Conservation (phyloP, 2,329 filamentous ascomycete species). For the Torrubiellomyces zombiae region DNA sequence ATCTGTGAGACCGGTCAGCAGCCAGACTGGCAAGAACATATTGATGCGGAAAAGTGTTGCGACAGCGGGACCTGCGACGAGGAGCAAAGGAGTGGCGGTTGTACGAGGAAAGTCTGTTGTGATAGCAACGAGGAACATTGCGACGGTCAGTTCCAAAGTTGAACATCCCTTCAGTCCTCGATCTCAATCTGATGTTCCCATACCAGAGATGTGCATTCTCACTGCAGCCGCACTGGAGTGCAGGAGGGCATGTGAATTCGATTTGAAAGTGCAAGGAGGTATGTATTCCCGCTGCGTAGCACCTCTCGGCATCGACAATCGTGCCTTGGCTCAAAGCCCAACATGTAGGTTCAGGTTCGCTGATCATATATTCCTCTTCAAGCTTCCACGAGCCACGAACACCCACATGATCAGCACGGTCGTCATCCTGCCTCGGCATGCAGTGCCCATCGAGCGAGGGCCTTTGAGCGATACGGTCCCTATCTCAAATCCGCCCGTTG, state of each 20-base stretch:
- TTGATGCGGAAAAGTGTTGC: conserved; percentile 6
- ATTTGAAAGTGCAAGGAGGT: conserved; percentile 8
- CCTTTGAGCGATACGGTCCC: conserved; percentile 17
- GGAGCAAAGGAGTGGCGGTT: no score
- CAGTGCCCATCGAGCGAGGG: conserved; percentile 14
- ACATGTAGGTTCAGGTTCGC: conserved; percentile 7
- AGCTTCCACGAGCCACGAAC: conserved; percentile 8
- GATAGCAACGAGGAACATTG: conserved; percentile 11
- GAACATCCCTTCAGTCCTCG: background rate
- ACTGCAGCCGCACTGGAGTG: conserved; percentile 14
- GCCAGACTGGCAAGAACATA: no score
- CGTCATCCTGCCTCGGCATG: conserved; percentile 13
- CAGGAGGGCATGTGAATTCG: conserved; percentile 12
- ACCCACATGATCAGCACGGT: conserved; percentile 12
- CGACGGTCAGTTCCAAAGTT: conserved; percentile 6
- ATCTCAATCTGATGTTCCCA: conserved; percentile 2
- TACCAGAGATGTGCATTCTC: conserved; percentile 17
- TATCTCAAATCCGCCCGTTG: conserved; percentile 20
- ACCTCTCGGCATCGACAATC: no score
- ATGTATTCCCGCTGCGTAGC: conserved; percentile 3
- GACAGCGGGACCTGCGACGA: conserved; percentile 7
- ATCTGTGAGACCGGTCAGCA: no score
- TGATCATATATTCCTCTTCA: background rate
- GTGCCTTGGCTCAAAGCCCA: conserved; percentile 2
- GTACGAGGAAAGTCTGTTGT: no score